phyloP scores from a whole-genome alignment of 2,329 filamentous ascomycete species.

The Penicillium sp. region DNA sequence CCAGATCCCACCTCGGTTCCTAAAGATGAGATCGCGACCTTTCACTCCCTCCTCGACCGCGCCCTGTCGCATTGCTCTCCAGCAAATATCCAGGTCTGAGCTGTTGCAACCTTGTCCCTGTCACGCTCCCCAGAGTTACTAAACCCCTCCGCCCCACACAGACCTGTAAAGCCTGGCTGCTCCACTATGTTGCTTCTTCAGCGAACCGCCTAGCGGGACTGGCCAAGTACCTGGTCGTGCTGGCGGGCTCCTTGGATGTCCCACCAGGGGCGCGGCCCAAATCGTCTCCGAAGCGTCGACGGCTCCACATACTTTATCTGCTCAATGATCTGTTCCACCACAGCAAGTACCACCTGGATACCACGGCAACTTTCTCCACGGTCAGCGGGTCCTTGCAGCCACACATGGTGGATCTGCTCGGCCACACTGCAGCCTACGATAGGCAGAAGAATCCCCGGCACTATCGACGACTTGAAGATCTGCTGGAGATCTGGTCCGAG shows the following conservation, averaged over 20 bases:
- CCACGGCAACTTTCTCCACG: conserved; percentile 43
- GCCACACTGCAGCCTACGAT: conserved; percentile 52
- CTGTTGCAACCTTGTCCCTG: conserved; percentile 29
- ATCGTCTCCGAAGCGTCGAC: conserved; percentile 64
- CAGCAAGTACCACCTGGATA: conserved; percentile 53
- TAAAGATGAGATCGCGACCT: conserved; percentile 68
- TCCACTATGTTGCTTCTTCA: conserved; percentile 70
- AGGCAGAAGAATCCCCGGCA: conserved; percentile 66
- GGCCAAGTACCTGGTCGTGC: conserved; percentile 72
- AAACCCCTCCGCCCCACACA: conserved; percentile 44
- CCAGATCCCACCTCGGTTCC: conserved; percentile 70
- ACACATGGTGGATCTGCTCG: conserved; percentile 63
- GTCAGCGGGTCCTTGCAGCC: conserved; percentile 61
- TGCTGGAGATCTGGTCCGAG: conserved; percentile 71
- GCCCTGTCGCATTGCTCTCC: conserved; percentile 71
- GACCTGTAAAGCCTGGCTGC: conserved; percentile 86
- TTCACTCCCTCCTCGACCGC: conserved; percentile 66
- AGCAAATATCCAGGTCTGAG: conserved; percentile 84
- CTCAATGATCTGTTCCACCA: conserved; percentile 78
- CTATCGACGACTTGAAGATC: conserved; percentile 60
- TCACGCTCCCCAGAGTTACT: conserved; percentile 32
- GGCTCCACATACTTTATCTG: conserved; percentile 75
- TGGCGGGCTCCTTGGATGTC: conserved; percentile 60
- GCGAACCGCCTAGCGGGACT: conserved; percentile 64
- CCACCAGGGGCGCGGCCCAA: conserved; percentile 30